A percentile compares a stretch with the other conserved stretches of the same genome.
phyloP scores from a whole-genome alignment of 164 flowering plant species.

The Aristolochia fimbriata region DNA sequence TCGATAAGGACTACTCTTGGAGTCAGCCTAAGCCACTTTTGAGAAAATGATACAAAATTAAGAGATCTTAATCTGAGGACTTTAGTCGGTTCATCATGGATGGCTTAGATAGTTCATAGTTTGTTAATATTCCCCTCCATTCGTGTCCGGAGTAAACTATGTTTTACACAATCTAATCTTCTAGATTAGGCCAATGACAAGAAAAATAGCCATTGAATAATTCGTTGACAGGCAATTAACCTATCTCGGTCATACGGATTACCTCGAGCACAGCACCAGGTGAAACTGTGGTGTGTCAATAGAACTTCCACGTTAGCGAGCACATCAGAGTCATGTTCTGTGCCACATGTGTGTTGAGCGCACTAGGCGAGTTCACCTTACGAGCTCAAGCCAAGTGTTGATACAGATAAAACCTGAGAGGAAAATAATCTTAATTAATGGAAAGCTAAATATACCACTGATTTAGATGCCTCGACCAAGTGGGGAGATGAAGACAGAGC shows the following conservation, averaged over 20 bases:
- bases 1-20: conserved; percentile 11
- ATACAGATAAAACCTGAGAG: no score
- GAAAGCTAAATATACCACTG: not conserved
- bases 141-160: not conserved
- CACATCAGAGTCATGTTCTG: no score
- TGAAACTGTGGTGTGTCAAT: no score
- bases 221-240: not conserved
- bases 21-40: conserved; percentile 8
- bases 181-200: not conserved
- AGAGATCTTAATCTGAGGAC: not conserved
- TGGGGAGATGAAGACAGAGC: not conserved
- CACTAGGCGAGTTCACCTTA: no score
- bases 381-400: no score
- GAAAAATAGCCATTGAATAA: not conserved
- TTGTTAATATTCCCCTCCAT: not conserved
- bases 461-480: not conserved
- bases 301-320: no score
- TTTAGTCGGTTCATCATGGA: not conserved
- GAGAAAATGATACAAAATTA: not conserved
- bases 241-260: no score
- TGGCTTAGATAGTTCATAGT: not conserved
- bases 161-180: not conserved
- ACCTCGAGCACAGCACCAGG: no score
- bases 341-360: no score
- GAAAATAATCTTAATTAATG: not conserved